Conservation (phyloP, 2,329 filamentous ascomycete genomes). For the Dendryphion nanum region DNA sequence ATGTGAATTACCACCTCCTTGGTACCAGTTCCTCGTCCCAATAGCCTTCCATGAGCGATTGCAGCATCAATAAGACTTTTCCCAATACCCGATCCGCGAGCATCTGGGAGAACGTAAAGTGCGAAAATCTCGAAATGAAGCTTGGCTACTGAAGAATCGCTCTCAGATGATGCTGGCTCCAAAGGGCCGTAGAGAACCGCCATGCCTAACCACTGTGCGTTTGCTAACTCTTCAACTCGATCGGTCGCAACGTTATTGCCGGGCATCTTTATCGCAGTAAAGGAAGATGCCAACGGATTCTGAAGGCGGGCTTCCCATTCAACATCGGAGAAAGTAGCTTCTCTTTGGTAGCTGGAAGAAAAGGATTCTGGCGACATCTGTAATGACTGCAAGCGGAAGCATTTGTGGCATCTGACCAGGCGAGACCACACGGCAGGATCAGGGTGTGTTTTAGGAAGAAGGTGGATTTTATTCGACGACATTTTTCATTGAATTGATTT, state of each 20-base stretch:
- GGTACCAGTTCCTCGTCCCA: conserved; percentile 3
- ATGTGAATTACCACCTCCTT: conserved; percentile 12
- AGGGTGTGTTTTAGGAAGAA: conserved; percentile 9
- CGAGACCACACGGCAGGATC: conserved; percentile 8
- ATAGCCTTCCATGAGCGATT: conserved; percentile 10
- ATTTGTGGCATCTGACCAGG: conserved; percentile 10
- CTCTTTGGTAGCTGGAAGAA: conserved; percentile 14
- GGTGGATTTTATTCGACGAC: background rate
- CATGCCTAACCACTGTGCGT: conserved; percentile 12
- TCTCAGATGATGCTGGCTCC: background rate
- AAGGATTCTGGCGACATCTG: conserved; percentile 12
- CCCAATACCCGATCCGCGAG: conserved; percentile 25
- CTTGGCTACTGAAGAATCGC: background rate
- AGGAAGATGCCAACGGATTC: conserved; percentile 13
- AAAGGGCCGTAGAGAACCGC: conserved; percentile 10
- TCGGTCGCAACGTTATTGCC: background rate
- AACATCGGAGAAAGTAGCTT: conserved; percentile 6
- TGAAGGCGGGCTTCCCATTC: conserved; percentile 16
- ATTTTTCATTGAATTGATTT: too few species aligned
- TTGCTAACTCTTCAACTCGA: background rate
- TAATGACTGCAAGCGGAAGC: conserved; percentile 15
- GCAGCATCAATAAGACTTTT: conserved; percentile 23
- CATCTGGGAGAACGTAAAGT: conserved; percentile 26
- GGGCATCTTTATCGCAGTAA: conserved; percentile 6
- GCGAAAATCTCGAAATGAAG: conserved; percentile 24